phyloP scores from a whole-genome alignment of 228 moss, liverwort and hornwort species.

The Sphagnum fallax region DNA sequence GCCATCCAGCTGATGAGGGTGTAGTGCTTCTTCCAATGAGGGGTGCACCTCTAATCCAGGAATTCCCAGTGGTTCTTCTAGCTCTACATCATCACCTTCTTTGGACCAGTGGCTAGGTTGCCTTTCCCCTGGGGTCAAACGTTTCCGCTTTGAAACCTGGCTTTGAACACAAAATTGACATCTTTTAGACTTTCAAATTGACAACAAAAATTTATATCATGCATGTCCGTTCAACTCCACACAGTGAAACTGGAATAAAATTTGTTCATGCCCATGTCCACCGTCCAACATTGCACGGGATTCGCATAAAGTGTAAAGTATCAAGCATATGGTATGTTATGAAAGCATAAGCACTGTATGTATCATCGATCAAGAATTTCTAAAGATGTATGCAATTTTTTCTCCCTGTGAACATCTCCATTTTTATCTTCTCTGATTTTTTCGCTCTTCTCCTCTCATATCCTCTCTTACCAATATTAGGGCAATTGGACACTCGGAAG shows the following conservation, averaged over 20 bases:
- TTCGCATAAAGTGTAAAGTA: background rate
- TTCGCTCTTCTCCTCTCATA: too few species aligned
- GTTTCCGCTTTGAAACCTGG: background rate
- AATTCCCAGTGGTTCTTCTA: constrained; percentile 32
- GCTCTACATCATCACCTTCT: constrained; percentile 18
- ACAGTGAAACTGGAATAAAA: too few species aligned
- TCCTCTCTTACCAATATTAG: too few species aligned
- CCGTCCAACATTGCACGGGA: too few species aligned
- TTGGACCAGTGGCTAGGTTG: background rate
- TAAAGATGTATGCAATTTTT: too few species aligned
- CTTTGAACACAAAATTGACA: background rate
- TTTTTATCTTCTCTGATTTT: too few species aligned
- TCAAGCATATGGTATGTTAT: background rate
- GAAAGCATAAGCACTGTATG: too few species aligned
- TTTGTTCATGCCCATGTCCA: too few species aligned
- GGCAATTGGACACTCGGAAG: too few species aligned
- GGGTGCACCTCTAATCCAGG: constrained; percentile 57
- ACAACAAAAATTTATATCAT: background rate
- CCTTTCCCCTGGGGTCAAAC: constrained; percentile 9
- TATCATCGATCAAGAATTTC: too few species aligned
- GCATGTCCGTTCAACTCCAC: too few species aligned
- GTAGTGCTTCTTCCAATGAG: constrained; percentile 35
- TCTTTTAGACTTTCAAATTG: background rate
- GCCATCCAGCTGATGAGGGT: constrained; percentile 76
- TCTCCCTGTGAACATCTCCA: too few species aligned